Evolutionary conservation across 78 protist genomes (phyloP), one percentile per base, ranked within the genome.

Genomic region (Polysphondylium violaceum): DNA sequence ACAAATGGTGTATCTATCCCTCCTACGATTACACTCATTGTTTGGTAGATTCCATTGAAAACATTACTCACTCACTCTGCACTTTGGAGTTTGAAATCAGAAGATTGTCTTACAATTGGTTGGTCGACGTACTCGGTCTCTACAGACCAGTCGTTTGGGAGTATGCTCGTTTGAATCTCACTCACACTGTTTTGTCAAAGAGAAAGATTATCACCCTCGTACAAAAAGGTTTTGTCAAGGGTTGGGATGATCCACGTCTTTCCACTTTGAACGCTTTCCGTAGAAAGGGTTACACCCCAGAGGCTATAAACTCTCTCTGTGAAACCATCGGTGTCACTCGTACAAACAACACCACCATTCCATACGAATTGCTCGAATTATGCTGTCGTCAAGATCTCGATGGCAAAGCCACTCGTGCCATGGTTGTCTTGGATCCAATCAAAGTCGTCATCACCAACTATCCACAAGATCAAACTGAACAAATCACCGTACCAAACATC

Each of bases 241-340:
- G 98, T 27, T 99, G 99, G 99, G 99, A 98, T 76, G 99, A 99
- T 83, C 99, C 99, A 21, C 95, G 99, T 23, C 87, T 99, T 31
- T 93, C 77, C 36, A 98, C 99, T 36, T 47, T 97, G 69, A 43
- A 68, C 31, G 98, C 97, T 14, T 74, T 98, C 74, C 86, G 98
- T 36, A 51, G 99, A 19, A 78, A 99, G 29, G 99, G 99, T 53
- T 96, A 75, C 94, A 76, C 98, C 9, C 98, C 99, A 27, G 94
- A 69, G 25, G 92, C 96, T 9, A 89, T 99, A 65, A 95, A 97
- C 85, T 21, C 2, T 3, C 93, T 99, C 60, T 98, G 99, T 87
- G 97, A 96, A 12, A 29, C 27, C 1, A 86, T 97, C 38, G 99
- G 99, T 63, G 97, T 98, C 63, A 96, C 99, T 5, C 74, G 86